Conservation (phyloP, 352 stramenopile genomes). For the Aphanomyces euteiches region DNA sequence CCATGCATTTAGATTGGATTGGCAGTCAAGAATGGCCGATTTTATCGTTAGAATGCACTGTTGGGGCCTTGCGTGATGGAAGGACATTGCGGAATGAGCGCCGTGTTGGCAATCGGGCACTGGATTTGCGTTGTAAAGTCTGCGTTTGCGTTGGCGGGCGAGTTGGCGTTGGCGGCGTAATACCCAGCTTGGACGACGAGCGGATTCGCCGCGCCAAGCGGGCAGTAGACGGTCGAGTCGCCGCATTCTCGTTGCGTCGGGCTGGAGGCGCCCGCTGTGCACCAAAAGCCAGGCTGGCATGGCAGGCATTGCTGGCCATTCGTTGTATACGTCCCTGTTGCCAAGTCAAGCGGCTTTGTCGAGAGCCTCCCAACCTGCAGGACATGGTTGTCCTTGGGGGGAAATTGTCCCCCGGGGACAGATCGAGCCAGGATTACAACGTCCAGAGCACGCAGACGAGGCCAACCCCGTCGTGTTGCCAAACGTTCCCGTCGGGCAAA, state of each 20-base stretch:
- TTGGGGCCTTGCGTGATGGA: conserved; percentile 43
- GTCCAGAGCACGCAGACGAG: conserved; percentile 44
- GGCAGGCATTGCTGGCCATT: conserved; percentile 51
- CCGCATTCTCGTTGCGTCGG: conserved; percentile 53
- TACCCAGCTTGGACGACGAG: conserved; percentile 38
- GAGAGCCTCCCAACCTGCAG: conserved; percentile 33
- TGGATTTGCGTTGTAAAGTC: conserved; percentile 41
- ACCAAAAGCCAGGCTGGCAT: conserved; percentile 64
- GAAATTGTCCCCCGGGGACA: conserved; percentile 48
- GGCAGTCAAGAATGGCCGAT: neutral
- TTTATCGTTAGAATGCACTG: neutral
- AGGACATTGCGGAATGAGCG: conserved; percentile 56
- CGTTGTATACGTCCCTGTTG: conserved; percentile 41
- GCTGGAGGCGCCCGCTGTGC: conserved; percentile 40
- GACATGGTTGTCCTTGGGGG: conserved; percentile 45
- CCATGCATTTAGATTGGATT: neutral
- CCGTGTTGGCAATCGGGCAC: conserved; percentile 42
- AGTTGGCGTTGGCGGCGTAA: conserved; percentile 35
- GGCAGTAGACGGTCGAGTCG: conserved; percentile 44
- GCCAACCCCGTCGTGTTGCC: conserved; percentile 45
- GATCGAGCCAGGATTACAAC: conserved; percentile 54
- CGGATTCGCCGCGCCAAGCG: conserved; percentile 45
- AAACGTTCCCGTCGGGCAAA: conserved; percentile 47
- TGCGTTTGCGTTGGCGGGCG: conserved; percentile 39
- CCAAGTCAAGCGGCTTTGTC: neutral